Evolutionary conservation across 768 basidiomycete species (phyloP).

Genomic region (Lepiota venenata): DNA sequence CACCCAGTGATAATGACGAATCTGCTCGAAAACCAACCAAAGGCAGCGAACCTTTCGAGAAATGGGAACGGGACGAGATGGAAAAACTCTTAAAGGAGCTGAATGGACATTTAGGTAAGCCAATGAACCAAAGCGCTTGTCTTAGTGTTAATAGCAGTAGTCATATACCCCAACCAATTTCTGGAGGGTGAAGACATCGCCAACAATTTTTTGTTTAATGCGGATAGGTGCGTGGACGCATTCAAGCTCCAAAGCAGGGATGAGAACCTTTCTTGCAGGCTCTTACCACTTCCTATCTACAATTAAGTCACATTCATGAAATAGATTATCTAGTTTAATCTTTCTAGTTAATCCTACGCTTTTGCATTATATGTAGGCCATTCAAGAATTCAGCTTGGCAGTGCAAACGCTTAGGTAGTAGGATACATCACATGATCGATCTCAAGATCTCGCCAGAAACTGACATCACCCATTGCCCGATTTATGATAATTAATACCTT

Average conservation of each 20-base stretch:
- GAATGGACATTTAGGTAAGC: constrained; percentile 83
- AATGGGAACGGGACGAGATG: constrained; percentile 88
- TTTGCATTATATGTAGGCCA: not conserved
- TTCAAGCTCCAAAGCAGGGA: not conserved
- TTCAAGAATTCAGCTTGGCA: too few species aligned
- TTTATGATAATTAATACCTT: too few species aligned
- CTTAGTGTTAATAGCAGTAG: constrained; percentile 33
- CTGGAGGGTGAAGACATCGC: constrained; percentile 90
- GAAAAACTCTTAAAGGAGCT: constrained; percentile 73
- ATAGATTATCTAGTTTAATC: not conserved
- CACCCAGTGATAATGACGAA: constrained; percentile 24
- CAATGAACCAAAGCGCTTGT: not conserved
- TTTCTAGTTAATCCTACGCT: not conserved
- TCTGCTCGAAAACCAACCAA: constrained; percentile 34
- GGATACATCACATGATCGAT: too few species aligned
- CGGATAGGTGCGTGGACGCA: constrained; percentile 57
- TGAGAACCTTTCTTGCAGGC: constrained; percentile 28
- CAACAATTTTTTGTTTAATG: constrained; percentile 92
- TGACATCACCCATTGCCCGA: too few species aligned
- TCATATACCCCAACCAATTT: constrained; percentile 82
- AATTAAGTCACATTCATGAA: constrained; percentile 30
- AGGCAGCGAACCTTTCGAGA: constrained; percentile 71
- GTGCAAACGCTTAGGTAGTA: too few species aligned
- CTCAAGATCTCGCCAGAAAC: too few species aligned
- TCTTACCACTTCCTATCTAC: constrained; percentile 77